Conservation (phyloP, 768 basidiomycete species). For the Amanita subjunquillea region DNA sequence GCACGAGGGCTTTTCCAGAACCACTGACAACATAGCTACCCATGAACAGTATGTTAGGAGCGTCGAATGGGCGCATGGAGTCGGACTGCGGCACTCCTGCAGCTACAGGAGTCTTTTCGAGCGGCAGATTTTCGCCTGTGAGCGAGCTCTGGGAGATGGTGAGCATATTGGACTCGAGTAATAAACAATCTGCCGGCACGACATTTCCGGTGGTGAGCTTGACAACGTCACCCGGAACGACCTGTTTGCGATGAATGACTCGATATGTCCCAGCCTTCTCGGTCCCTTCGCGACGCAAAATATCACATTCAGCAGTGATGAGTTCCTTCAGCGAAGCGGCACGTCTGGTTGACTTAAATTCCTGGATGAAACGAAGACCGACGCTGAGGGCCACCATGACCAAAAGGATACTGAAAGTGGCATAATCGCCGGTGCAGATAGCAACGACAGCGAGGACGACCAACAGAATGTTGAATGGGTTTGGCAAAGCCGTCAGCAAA, state of each 20-base stretch:
- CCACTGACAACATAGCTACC: slow-evolving; percentile 23
- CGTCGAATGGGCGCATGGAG: slow-evolving; percentile 19
- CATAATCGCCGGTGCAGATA: slow-evolving; percentile 18
- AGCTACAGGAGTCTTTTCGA: slow-evolving; percentile 18
- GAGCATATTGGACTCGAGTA: slow-evolving; percentile 21
- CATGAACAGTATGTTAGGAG: slow-evolving; percentile 20
- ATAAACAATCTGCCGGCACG: slow-evolving; percentile 23
- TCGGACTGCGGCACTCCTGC: slow-evolving; percentile 5
- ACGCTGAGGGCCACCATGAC: slow-evolving; percentile 24
- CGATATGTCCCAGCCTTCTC: slow-evolving; percentile 9
- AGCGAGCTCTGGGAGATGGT: slow-evolving; percentile 23
- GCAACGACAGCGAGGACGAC: slow-evolving; percentile 20
- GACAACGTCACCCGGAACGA: slow-evolving; percentile 23
- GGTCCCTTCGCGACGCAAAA: slow-evolving; percentile 14
- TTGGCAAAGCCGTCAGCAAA: slow-evolving; percentile 21
- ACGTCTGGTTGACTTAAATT: slow-evolving; percentile 22
- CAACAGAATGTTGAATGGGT: slow-evolving; percentile 23
- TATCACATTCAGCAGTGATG: slow-evolving; percentile 21
- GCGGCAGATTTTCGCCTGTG: slow-evolving; percentile 22
- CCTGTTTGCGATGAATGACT: slow-evolving; percentile 19
- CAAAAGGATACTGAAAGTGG: slow-evolving; percentile 24
- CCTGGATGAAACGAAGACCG: slow-evolving; percentile 19
- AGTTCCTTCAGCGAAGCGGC: slow-evolving; percentile 22
- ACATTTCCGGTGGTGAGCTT: slow-evolving; percentile 22
- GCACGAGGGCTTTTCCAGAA: slow-evolving; percentile 19